Percentiles rank a stretch among this genome's conserved stretches.
Evolutionary conservation across 805 yeast genomes (phyloP).

Genomic region (Kluyveromyces nonfermentans): DNA sequence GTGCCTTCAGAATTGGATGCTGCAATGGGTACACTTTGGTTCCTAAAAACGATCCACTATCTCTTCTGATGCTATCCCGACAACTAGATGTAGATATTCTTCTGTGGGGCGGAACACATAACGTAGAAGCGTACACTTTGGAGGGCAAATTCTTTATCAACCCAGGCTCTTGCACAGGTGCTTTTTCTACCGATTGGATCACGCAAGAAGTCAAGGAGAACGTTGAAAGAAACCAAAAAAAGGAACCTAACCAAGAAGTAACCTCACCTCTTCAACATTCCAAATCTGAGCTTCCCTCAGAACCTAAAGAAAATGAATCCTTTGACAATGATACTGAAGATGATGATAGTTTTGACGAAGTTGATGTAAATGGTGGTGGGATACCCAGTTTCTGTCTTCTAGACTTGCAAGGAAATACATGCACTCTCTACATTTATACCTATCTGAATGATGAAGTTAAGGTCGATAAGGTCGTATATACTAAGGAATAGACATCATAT

Average conservation of each 20-base stretch:
- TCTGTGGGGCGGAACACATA: slow-evolving; percentile 89
- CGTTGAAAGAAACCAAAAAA: slow-evolving; percentile 15
- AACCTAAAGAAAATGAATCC: too few species aligned
- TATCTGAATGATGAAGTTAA: slow-evolving; percentile 72
- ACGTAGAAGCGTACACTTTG: slow-evolving; percentile 84
- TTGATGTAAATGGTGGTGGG: slow-evolving; percentile 26
- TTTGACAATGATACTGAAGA: too few species aligned
- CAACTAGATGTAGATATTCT: slow-evolving; percentile 86
- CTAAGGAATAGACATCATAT: slow-evolving; percentile 33
- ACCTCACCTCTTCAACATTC: too few species aligned
- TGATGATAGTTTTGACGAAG: slow-evolving; percentile 17
- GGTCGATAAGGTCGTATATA: slow-evolving; percentile 75
- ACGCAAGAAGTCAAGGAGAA: slow-evolving; percentile 37
- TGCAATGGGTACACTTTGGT: slow-evolving; percentile 76
- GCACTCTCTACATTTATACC: slow-evolving; percentile 81
- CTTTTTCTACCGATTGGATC: slow-evolving; percentile 59
- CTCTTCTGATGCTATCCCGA: slow-evolving; percentile 72
- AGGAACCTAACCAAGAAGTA: slow-evolving; percentile 8
- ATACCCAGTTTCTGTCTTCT: slow-evolving; percentile 82
- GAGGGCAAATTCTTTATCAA: slow-evolving; percentile 92
- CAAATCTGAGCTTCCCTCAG: too few species aligned
- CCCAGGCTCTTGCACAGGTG: slow-evolving; percentile 97
- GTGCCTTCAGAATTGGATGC: slow-evolving; percentile 69
- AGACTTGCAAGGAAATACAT: slow-evolving; percentile 71
- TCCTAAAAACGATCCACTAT: slow-evolving; percentile 81